Evolutionary conservation across 2,329 filamentous ascomycete species (phyloP), one percentile per base, ranked within the genome.

Genomic region (Phyllosticta capitalensis): DNA sequence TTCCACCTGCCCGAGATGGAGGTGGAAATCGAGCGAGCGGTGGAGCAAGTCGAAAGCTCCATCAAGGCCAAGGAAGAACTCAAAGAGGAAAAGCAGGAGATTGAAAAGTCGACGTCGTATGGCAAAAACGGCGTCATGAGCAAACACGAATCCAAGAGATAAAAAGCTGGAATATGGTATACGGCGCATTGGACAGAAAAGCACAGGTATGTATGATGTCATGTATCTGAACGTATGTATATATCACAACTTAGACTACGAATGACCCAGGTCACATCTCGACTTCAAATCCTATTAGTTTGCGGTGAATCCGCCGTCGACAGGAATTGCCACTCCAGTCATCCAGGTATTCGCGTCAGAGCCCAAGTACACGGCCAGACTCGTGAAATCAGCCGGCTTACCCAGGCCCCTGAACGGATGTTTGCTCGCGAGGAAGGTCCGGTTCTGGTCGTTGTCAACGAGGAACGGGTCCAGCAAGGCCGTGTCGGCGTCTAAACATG

Each of bases 21-120:
- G 62, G 71, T 79, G n/a, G 78, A 81, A 66, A 78, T 81, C 58
- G 78, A 81, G 68, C 68, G 78, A 10, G 78, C 78, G 6, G 77
- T 80, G 0, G 76, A 78, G 67, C 78, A 81, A 64, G 78, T 80
- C 1, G 74, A 79, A 64, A 69, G 69, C 22, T 67, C 67, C 0
- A 75, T 79, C 54, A 75, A 77, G 59, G 68, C 67, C 1, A 72
- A 70, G 54, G 69, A 72, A 53, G 66, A 71, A 62, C 59, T 72
- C 19, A 63, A 67, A 19, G 65, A 72, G 60, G 71, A 74, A 63
- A 74, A 74, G 62, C 56, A 68, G 2, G 69, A 74, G 61, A 65
- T 72, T 12, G 72, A 73, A 58, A 67, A 65, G 53, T 70, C 68
- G 3, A 68, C 71, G 2, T 66, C 67, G 12, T 60, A 60, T 33